Conservation (phyloP, 441 rosid species). For the Populus tomentosa region DNA sequence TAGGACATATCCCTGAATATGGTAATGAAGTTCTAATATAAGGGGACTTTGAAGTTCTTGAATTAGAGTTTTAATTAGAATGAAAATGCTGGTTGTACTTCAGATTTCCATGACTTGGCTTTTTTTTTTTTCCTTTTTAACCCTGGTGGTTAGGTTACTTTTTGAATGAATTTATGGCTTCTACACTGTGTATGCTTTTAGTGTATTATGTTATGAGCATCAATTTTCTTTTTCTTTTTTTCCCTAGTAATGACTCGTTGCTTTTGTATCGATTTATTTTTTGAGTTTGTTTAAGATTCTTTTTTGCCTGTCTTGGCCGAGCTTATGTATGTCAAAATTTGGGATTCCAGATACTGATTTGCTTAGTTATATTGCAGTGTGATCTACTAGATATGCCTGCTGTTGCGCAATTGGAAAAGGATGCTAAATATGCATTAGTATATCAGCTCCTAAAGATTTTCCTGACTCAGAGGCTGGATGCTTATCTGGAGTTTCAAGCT, state of each 20-base stretch:
- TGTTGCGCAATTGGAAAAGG: constrained; percentile 78
- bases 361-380: constrained; percentile 54
- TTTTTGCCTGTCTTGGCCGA: background rate
- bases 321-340: background rate
- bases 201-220: background rate
- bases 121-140: background rate
- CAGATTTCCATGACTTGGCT: background rate
- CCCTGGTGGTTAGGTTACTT: background rate
- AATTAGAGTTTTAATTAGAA: background rate
- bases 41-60: background rate
- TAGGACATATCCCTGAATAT: background rate
- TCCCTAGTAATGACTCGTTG: background rate
- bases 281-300: background rate
- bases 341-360: constrained; percentile 12
- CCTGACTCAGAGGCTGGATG: constrained; percentile 70
- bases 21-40: background rate
- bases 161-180: background rate
- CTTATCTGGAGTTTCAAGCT: constrained; percentile 73
- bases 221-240: background rate
- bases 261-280: background rate
- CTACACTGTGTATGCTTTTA: background rate
- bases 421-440: constrained; percentile 58
- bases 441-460: constrained; percentile 88
- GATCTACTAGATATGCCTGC: constrained; percentile 92
- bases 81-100: background rate